Conservation (phyloP, 495 filamentous ascomycete species). For the Aspergillus affinis region DNA sequence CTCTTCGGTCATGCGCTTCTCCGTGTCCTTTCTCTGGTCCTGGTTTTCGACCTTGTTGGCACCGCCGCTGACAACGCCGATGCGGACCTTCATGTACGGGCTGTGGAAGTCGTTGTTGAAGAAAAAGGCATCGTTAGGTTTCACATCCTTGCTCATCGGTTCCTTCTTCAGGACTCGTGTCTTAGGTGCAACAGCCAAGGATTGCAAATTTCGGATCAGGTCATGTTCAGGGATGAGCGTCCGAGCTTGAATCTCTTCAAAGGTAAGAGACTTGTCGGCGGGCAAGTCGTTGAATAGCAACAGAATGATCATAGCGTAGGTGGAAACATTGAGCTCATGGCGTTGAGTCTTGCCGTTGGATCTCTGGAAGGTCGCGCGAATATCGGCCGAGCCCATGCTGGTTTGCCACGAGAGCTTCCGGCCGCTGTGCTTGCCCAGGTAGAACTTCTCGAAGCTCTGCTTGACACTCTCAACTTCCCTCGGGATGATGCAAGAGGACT, state of each 20-base stretch:
- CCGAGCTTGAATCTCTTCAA: conserved; percentile 78
- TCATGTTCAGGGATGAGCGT: conserved; percentile 83
- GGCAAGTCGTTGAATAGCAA: conserved; percentile 82
- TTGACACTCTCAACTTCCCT: conserved; percentile 72
- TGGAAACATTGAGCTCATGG: conserved; percentile 90
- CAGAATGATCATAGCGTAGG: conserved; percentile 88
- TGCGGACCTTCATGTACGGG: conserved; percentile 82
- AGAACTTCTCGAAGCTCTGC: conserved; percentile 86
- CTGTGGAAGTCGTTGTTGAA: conserved; percentile 84
- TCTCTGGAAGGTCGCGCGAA: conserved; percentile 76
- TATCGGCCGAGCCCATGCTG: conserved; percentile 81
- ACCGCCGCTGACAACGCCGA: conserved; percentile 64
- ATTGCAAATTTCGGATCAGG: conserved; percentile 78
- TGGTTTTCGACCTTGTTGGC: conserved; percentile 82
- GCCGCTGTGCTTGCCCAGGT: conserved; percentile 82
- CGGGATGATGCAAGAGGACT: conserved; percentile 66
- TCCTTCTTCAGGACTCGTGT: conserved; percentile 79
- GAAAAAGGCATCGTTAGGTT: conserved; percentile 73
- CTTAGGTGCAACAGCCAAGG: conserved; percentile 82
- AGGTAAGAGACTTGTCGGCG: conserved; percentile 64
- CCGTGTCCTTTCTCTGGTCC: conserved; percentile 81
- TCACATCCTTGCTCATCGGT: conserved; percentile 79
- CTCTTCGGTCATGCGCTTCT: conserved; percentile 81
- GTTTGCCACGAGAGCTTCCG: conserved; percentile 83
- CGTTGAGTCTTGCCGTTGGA: conserved; percentile 70